These are phyloP conservation scores for Tuber calosporum DNA, from an alignment of 495 filamentous ascomycete species.

Conservation along the genomic window DNA sequence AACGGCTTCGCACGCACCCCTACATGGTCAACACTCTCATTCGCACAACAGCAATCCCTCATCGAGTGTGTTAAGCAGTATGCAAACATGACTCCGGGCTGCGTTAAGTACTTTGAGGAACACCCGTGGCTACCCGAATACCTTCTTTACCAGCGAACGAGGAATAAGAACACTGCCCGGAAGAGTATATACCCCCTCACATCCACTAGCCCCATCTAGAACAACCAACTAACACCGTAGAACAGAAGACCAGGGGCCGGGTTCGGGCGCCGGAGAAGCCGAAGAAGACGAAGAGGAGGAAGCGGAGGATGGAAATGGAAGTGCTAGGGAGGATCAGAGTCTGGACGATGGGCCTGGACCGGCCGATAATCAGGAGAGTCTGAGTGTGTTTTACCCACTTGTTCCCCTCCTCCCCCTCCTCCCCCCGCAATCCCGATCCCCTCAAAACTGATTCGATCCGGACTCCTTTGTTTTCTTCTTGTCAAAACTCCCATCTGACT, in stretches of 20 bases:
- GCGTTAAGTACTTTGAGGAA: neutral
- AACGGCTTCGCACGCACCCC: neutral
- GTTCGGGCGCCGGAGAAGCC: neutral
- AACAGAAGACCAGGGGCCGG: conserved; percentile 1
- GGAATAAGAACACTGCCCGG: conserved; percentile 1
- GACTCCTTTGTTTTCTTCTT: neutral
- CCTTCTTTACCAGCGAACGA: conserved; percentile 1
- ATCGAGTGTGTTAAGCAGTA: neutral
- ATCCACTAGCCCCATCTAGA: neutral
- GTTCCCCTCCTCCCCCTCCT: neutral
- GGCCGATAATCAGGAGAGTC: neutral
- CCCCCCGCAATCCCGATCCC: conserved; percentile 1
- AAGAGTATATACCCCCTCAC: neutral
- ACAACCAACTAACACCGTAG: neutral
- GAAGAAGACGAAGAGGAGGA: neutral
- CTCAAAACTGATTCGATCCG: neutral
- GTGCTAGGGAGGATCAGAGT: neutral
- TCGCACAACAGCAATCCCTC: neutral
- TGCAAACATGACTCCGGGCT: neutral
- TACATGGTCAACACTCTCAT: conserved; percentile 1
- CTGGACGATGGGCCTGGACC: neutral
- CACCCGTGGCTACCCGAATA: conserved; percentile 4
- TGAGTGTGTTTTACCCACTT: conserved; percentile 1
- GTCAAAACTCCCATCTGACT: neutral
- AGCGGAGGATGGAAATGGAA: neutral